A percentile compares a stretch with the other conserved stretches of the same genome.
Evolutionary conservation across 768 basidiomycete genomes (phyloP).

Genomic region (Leccinum sublutescens): DNA sequence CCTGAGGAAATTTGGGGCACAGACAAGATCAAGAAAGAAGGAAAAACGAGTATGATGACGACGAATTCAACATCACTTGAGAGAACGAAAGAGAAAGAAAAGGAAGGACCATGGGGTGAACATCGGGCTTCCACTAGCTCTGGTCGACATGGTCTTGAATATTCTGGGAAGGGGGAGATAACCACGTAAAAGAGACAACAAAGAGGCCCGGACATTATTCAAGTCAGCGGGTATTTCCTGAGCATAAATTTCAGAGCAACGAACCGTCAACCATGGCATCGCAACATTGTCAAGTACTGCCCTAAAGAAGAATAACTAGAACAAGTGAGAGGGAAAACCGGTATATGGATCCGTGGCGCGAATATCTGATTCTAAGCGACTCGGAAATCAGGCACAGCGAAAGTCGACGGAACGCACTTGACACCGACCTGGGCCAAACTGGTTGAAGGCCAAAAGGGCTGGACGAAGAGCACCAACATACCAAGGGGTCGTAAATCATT

Average conservation of each 20-base stretch:
- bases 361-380: neutral
- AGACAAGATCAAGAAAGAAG: too few species aligned
- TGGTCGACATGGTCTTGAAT: too few species aligned
- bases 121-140: too few species aligned
- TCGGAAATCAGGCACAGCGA: too few species aligned
- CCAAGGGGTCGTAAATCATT: neutral
- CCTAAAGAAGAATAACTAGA: neutral
- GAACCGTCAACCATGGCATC: neutral
- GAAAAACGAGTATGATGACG: constrained; percentile 1
- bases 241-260: neutral
- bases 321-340: neutral
- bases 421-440: neutral
- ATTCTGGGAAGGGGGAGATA: too few species aligned
- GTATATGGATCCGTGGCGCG: too few species aligned
- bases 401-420: too few species aligned
- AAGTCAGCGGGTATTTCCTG: neutral
- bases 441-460: neutral
- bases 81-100: neutral
- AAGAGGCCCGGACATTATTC: neutral
- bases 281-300: neutral
- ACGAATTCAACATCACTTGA: constrained; percentile 15
- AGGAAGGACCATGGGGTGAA: too few species aligned
- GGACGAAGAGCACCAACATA: neutral
- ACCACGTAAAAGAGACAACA: too few species aligned
- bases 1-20: neutral